These are phyloP conservation scores for Chenopodium album DNA, from an alignment of 148 eudicot species.

Conservation along the genomic window DNA sequence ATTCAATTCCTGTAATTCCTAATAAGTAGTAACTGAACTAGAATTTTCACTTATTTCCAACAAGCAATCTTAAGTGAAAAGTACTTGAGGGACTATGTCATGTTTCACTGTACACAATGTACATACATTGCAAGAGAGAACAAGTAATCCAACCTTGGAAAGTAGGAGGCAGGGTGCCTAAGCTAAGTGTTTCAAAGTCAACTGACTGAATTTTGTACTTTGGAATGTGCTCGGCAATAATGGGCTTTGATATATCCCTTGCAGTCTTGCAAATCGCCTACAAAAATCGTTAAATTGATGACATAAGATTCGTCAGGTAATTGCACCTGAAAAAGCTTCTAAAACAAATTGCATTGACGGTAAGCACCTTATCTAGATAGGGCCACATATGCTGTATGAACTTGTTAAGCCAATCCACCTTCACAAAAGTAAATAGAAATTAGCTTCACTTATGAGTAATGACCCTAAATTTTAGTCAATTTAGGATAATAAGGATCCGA, in stretches of 20 bases:
- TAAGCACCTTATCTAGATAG: slow-evolving; percentile 77
- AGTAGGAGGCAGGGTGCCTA: slow-evolving; percentile 85
- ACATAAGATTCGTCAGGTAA: not conserved
- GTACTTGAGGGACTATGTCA: not conserved
- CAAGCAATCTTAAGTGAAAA: not conserved
- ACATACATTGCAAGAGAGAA: slow-evolving; percentile 9
- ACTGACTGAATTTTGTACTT: slow-evolving; percentile 82
- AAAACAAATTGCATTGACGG: not conserved
- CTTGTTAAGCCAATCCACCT: slow-evolving; percentile 96
- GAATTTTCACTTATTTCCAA: not conserved
- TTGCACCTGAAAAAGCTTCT: not conserved
- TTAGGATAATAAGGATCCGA: not conserved
- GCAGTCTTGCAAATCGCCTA: slow-evolving; percentile 92
- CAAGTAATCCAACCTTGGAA: slow-evolving; percentile 61
- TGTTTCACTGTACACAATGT: not conserved
- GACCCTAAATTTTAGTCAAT: not conserved
- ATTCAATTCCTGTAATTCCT: not conserved
- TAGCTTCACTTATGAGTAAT: not conserved
- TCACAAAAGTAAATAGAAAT: slow-evolving; percentile 22
- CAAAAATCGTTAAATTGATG: not conserved
- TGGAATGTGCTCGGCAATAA: slow-evolving; percentile 90
- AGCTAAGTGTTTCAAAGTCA: slow-evolving; percentile 65
- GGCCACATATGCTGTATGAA: slow-evolving; percentile 90
- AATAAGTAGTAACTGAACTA: not conserved
- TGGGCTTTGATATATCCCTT: slow-evolving; percentile 61